A percentile compares a stretch with the other conserved stretches of the same genome.
phyloP scores from a whole-genome alignment of 1,139 yeast genomes.

The Zygoascus sp. region DNA sequence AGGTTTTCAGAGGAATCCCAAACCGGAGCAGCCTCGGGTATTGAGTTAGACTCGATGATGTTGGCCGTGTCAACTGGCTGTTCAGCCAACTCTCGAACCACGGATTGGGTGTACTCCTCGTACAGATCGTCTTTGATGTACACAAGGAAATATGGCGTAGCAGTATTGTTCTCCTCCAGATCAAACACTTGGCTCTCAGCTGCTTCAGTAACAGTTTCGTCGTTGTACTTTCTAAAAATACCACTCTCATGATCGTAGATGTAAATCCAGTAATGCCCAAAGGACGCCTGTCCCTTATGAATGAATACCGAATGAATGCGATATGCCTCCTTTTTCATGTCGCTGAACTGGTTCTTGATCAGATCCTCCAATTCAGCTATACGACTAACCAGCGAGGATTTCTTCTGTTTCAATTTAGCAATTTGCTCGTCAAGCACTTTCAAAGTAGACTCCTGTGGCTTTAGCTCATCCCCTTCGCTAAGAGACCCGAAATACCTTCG shows the following conservation, averaged over 20 bases:
- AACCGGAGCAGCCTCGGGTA: background rate
- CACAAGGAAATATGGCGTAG: constrained; percentile 89
- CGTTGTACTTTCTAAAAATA: constrained; percentile 84
- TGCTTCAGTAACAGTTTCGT: constrained; percentile 82
- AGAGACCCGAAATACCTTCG: constrained; percentile 47
- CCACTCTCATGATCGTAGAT: constrained; percentile 67
- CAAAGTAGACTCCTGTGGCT: constrained; percentile 10
- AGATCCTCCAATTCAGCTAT: constrained; percentile 43
- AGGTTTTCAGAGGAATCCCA: no score
- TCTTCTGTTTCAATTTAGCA: constrained; percentile 17
- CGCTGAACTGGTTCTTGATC: constrained; percentile 56
- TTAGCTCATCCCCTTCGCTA: constrained; percentile 15
- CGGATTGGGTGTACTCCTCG: constrained; percentile 59
- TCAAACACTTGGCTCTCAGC: constrained; percentile 70
- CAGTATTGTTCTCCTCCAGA: constrained; percentile 54
- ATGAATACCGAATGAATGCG: constrained; percentile 86
- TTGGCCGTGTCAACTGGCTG: background rate
- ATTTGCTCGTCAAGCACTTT: constrained; percentile 16
- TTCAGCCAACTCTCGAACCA: constrained; percentile 21
- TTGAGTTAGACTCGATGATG: background rate
- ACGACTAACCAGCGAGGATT: constrained; percentile 25
- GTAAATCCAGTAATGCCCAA: constrained; percentile 96
- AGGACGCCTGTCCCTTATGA: constrained; percentile 92
- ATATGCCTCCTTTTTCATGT: constrained; percentile 64
- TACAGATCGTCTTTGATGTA: constrained; percentile 67